Conservation (phyloP, 768 basidiomycete species). For the Daedaleopsis nitida region DNA sequence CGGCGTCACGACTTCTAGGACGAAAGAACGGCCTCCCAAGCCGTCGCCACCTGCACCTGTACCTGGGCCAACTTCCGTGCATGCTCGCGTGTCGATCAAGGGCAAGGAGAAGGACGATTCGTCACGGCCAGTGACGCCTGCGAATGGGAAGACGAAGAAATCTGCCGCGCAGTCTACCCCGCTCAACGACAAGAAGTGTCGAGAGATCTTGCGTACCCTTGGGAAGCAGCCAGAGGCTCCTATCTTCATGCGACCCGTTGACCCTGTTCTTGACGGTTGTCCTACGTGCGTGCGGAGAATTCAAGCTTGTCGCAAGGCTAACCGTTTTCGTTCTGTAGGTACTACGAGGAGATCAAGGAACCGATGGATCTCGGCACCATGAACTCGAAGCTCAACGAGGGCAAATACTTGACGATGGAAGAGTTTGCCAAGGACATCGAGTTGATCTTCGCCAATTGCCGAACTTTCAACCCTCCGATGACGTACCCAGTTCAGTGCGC, state of each 20-base stretch:
- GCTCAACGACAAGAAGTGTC: constrained; percentile 84
- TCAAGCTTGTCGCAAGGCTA: background rate
- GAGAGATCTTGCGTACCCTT: constrained; percentile 64
- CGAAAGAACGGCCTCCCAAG: constrained; percentile 46
- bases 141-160: constrained; percentile 40
- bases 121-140: constrained; percentile 34
- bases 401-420: constrained; percentile 78
- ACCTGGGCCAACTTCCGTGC: constrained; percentile 29
- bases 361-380: constrained; percentile 97
- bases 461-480: constrained; percentile 85
- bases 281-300: constrained; percentile 69
- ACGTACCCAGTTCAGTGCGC: constrained; percentile 76
- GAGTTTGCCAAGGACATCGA: constrained; percentile 79
- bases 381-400: constrained; percentile 60
- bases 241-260: constrained; percentile 82
- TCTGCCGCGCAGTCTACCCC: constrained; percentile 42
- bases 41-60: constrained; percentile 23
- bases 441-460: constrained; percentile 86
- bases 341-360: constrained; percentile 85
- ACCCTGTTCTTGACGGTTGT: constrained; percentile 81
- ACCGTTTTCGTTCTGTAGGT: constrained; percentile 49
- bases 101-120: constrained; percentile 77
- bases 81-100: constrained; percentile 53
- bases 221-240: constrained; percentile 63
- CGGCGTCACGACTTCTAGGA: constrained; percentile 35